Evolutionary conservation across 352 stramenopile species (phyloP).

Genomic region (Peronospora tabacina): DNA sequence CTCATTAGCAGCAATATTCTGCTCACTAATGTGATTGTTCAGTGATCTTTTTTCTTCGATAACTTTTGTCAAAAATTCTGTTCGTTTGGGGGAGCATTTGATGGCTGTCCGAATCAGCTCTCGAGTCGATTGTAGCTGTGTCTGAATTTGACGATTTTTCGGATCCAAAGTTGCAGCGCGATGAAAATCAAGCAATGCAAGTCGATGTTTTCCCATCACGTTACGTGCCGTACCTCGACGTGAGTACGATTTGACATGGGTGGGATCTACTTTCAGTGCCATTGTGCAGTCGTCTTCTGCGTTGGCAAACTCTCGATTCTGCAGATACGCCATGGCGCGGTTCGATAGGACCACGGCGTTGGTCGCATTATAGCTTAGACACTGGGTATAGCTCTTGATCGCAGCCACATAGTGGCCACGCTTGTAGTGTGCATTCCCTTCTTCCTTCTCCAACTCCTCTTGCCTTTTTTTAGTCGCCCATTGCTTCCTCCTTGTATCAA

Average conservation of each 20-base stretch:
- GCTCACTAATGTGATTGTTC: slow-evolving; percentile 1
- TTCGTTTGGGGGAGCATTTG: slow-evolving; percentile 51
- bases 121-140: slow-evolving; percentile 48
- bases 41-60: slow-evolving; percentile 15
- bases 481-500: slow-evolving; percentile 6
- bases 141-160: slow-evolving; percentile 60
- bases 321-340: slow-evolving; percentile 85
- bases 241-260: slow-evolving; percentile 81
- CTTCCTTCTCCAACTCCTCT: slow-evolving; percentile 76
- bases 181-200: slow-evolving; percentile 82
- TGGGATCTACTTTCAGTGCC: slow-evolving; percentile 67
- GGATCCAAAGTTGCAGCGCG: slow-evolving; percentile 50
- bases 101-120: slow-evolving; percentile 61
- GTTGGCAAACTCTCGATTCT: slow-evolving; percentile 78
- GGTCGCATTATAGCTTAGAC: slow-evolving; percentile 57
- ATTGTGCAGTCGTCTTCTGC: slow-evolving; percentile 88
- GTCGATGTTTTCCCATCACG: slow-evolving; percentile 72
- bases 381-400: slow-evolving; percentile 85
- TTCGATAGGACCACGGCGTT: slow-evolving; percentile 85
- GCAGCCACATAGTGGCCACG: slow-evolving; percentile 79
- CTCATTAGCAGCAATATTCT: slow-evolving; percentile 3
- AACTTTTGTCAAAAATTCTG: slow-evolving; percentile 42
- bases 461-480: slow-evolving; percentile 26
- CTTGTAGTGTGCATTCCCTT: slow-evolving; percentile 90
- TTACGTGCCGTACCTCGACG: slow-evolving; percentile 83